Base-by-base conservation (phyloP, 768 basidiomycete species). In the Chalciporus pseudorubinellus region DNA sequence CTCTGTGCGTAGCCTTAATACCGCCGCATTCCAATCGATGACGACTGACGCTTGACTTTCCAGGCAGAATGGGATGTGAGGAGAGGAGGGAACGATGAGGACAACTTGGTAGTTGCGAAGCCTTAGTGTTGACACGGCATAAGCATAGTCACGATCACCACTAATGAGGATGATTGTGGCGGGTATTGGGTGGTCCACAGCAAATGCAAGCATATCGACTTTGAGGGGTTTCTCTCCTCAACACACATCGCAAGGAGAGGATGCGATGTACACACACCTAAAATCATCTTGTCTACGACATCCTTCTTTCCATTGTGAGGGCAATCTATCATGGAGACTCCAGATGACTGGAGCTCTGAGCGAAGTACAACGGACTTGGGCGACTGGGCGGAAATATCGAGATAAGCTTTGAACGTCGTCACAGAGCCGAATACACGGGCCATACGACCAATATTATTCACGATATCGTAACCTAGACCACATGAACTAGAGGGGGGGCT, bases 201-300 rank as follows among this genome's bases (percentile, higher is more conserved):
- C 84, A 62, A 81, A 78, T 7, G 79, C 73, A 50, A 88, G 68
- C 75, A 88, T 81, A 59, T 88, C 87, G 42, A 83, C 86, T 86
- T 62, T 9, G 19, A 39, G 42, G 33, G 39, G 44, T 31, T 18
- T n/a, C 43, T 33, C 50, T 28, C 36, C 34, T 56, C 20, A 54
- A 51, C 40, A 38, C 31, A 20, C 14, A 44, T 40, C 4, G 19
- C 38, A 47, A 21, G 52, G 16, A 22, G 0, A 21, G 44, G 21
- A 20, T 14, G 45, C 42, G 39, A 31, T 10, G 16, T 38, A 24
- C 9, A 54, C 70, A 41, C 50, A 74, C 77, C 65, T 28, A 81
- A 66, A 58, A 78, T 71, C 73, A 75, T 75, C 61, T 77, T 75
- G 62, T 78, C 77, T 9, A 71, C 74, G 12, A 74, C 76, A 43